Evolutionary conservation across 2,329 filamentous ascomycete genomes (phyloP).

Genomic region (Fusarium albosuccineum): DNA sequence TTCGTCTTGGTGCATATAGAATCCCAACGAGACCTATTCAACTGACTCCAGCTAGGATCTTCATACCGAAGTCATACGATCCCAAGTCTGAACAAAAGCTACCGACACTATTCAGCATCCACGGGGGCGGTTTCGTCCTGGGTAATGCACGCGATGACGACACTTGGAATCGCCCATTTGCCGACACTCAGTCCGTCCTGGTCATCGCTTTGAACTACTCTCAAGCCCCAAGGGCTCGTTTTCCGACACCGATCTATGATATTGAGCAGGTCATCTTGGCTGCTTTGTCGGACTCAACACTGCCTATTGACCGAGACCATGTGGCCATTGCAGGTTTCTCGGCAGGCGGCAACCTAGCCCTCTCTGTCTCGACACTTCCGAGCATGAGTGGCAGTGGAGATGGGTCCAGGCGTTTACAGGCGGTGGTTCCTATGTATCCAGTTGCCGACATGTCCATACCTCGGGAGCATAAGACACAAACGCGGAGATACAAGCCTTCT

Average conservation of each 20-base stretch:
- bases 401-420: constrained; percentile 18
- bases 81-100: background rate
- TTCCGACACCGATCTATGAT: constrained; percentile 23
- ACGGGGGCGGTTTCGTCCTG: constrained; percentile 28
- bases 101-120: constrained; percentile 12
- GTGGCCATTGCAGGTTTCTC: constrained; percentile 22
- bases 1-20: background rate
- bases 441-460: constrained; percentile 14
- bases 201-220: constrained; percentile 28
- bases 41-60: constrained; percentile 6
- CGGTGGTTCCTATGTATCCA: constrained; percentile 10
- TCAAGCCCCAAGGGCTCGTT: constrained; percentile 15
- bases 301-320: constrained; percentile 16
- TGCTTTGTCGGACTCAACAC: constrained; percentile 1
- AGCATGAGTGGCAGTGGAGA: constrained; percentile 32
- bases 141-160: constrained; percentile 26
- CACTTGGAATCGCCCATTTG: constrained; percentile 12
- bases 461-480: constrained; percentile 20
- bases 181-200: constrained; percentile 23
- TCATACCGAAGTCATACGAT: constrained; percentile 5
- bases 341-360: constrained; percentile 18
- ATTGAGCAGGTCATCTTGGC: constrained; percentile 25
- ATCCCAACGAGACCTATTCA: accelerated
- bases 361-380: constrained; percentile 18
- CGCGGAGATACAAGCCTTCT: constrained; percentile 12